Percentiles rank a stretch among this genome's conserved stretches.
Evolutionary conservation across 2,329 filamentous ascomycete species (phyloP).

Genomic region (Cercospora sesami): DNA sequence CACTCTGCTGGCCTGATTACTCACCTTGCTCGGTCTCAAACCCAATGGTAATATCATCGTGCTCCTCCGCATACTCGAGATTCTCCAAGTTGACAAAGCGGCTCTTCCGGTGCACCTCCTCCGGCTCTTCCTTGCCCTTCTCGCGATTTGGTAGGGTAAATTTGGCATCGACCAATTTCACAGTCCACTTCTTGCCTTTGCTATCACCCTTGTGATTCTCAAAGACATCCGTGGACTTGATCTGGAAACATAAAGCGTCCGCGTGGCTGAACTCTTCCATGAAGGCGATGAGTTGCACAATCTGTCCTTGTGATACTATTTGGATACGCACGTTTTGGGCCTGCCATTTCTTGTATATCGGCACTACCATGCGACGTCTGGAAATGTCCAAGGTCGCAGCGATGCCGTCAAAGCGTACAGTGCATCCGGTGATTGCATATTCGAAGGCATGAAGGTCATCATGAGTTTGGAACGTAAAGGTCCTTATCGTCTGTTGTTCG

Average conservation of each 20-base stretch:
- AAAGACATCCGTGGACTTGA: constrained; percentile 81
- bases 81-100: constrained; percentile 82
- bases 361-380: constrained; percentile 73
- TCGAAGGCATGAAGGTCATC: constrained; percentile 74
- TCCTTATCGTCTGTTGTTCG: constrained; percentile 65
- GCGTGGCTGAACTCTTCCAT: constrained; percentile 86
- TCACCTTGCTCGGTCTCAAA: constrained; percentile 69
- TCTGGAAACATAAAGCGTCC: constrained; percentile 81
- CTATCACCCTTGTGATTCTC: constrained; percentile 56
- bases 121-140: constrained; percentile 53
- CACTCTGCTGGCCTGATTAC: constrained; percentile 10
- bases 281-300: constrained; percentile 77
- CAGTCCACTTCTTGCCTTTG: constrained; percentile 59
- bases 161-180: constrained; percentile 86
- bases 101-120: constrained; percentile 61
- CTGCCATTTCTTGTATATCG: constrained; percentile 93
- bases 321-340: constrained; percentile 77
- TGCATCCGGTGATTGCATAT: constrained; percentile 74
- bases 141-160: constrained; percentile 71
- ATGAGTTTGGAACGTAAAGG: constrained; percentile 53
- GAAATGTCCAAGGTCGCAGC: constrained; percentile 78
- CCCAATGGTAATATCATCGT: constrained; percentile 83
- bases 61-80: constrained; percentile 85
- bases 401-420: constrained; percentile 56
- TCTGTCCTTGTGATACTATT: constrained; percentile 72